Evolutionary conservation across 2,329 filamentous ascomycete genomes (phyloP).

Genomic region (Xylariaceae sp.): DNA sequence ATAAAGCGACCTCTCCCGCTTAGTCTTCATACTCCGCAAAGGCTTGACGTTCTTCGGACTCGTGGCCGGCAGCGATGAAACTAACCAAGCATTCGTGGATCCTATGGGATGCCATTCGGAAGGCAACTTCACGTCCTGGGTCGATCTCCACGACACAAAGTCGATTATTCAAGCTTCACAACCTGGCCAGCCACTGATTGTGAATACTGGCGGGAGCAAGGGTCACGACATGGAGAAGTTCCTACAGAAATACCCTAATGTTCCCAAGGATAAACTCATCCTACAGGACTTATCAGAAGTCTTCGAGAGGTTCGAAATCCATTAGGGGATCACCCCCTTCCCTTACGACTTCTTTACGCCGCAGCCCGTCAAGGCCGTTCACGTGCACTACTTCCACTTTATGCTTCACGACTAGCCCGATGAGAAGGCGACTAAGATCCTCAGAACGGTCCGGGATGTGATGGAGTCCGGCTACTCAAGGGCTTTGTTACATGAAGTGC

Average conservation of each 20-base stretch:
- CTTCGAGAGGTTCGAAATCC: slow-evolving; percentile 8
- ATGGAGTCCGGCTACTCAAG: background rate
- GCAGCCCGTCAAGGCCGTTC: slow-evolving; percentile 3
- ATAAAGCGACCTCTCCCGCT: no score
- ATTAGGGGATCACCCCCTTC: background rate
- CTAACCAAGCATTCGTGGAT: slow-evolving; percentile 22
- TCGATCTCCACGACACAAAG: slow-evolving; percentile 33
- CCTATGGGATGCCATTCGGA: slow-evolving; percentile 30
- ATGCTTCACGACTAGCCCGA: slow-evolving; percentile 7
- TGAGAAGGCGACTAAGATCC: background rate
- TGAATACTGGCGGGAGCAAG: slow-evolving; percentile 36
- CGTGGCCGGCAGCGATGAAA: slow-evolving; percentile 26
- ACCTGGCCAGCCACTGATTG: slow-evolving; percentile 28
- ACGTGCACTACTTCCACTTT: background rate
- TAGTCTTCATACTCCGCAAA: no score
- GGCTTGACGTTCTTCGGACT: background rate
- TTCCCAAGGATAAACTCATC: slow-evolving; percentile 26
- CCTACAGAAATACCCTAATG: slow-evolving; percentile 23
- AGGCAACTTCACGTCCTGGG: slow-evolving; percentile 36
- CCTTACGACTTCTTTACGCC: slow-evolving; percentile 9
- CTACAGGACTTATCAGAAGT: slow-evolving; percentile 35
- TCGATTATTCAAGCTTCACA: slow-evolving; percentile 26
- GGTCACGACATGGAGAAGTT: slow-evolving; percentile 37
- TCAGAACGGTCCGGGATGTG: background rate
- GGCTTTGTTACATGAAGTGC: background rate